Percentiles rank a stretch among this genome's conserved stretches.
phyloP scores from a whole-genome alignment of 306 rosid genomes.

The Cicer yamashitae region DNA sequence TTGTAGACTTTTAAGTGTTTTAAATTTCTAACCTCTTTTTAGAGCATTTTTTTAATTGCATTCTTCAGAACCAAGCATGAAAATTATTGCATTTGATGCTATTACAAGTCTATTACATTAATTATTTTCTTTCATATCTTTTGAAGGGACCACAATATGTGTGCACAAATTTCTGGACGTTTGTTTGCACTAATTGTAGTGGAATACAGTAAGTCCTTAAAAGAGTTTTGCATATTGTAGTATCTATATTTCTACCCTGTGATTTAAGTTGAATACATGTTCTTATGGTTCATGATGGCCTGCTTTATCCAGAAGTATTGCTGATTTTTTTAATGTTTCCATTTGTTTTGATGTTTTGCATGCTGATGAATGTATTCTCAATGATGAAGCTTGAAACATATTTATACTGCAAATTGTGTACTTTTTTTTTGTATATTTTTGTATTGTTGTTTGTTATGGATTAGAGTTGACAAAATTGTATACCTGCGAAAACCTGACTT shows the following conservation, averaged over 20 bases:
- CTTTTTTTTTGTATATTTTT: not conserved
- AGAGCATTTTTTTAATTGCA: constrained; percentile 28
- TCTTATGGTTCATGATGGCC: constrained; percentile 22
- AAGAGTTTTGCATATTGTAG: constrained; percentile 25
- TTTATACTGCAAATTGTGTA: constrained; percentile 2
- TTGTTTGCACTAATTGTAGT: constrained; percentile 93
- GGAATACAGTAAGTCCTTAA: constrained; percentile 93
- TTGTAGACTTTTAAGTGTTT: constrained; percentile 33
- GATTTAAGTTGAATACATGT: constrained; percentile 17
- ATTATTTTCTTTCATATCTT: constrained; percentile 36
- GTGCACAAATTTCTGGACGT: constrained; percentile 96
- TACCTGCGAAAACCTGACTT: constrained; percentile 10
- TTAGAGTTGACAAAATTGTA: constrained; percentile 36
- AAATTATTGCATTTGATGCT: constrained; percentile 41
- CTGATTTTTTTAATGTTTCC: constrained; percentile 20
- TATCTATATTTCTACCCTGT: constrained; percentile 9
- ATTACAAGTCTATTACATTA: constrained; percentile 24
- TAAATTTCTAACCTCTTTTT: constrained; percentile 16
- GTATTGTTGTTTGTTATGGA: constrained; percentile 14
- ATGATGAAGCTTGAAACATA: constrained; percentile 6
- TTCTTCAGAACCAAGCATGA: constrained; percentile 17
- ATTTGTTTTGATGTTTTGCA: constrained; percentile 30
- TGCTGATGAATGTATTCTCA: constrained; percentile 22
- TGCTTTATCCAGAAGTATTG: constrained; percentile 26
- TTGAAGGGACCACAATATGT: constrained; percentile 98